Percentiles rank a stretch among this genome's conserved stretches.
phyloP scores from a whole-genome alignment of 2,329 filamentous ascomycete genomes.

The Pezicula carpinea region DNA sequence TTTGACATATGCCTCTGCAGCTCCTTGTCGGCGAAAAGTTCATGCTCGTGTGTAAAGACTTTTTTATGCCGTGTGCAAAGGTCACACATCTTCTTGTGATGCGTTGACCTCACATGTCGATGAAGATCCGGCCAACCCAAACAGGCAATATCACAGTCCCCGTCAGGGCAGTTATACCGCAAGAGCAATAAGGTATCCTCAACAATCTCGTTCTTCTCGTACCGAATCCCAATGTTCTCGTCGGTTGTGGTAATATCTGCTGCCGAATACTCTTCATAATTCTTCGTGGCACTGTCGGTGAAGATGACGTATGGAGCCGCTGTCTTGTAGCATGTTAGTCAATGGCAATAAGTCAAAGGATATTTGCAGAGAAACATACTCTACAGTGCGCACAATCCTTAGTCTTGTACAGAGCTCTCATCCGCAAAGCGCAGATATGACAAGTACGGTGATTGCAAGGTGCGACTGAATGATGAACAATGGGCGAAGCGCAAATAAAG shows the following conservation, averaged over 20 bases:
- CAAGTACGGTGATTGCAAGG: slow-evolving; percentile 97
- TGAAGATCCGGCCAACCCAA: slow-evolving; percentile 75
- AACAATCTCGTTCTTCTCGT: slow-evolving; percentile 82
- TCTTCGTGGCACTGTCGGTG: slow-evolving; percentile 77
- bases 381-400: slow-evolving; percentile 96
- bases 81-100: slow-evolving; percentile 88
- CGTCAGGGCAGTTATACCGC: slow-evolving; percentile 91
- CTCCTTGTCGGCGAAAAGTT: slow-evolving; percentile 78
- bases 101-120: slow-evolving; percentile 73
- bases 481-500: slow-evolving; percentile 93
- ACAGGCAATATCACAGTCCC: slow-evolving; percentile 78
- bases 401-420: slow-evolving; percentile 92
- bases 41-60: slow-evolving; percentile 96
- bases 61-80: slow-evolving; percentile 93
- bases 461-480: slow-evolving; percentile 81
- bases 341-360: slow-evolving; percentile 25
- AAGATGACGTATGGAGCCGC: slow-evolving; percentile 83
- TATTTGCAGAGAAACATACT: slow-evolving; percentile 45
- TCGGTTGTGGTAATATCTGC: slow-evolving; percentile 74
- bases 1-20: slow-evolving; percentile 83
- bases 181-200: slow-evolving; percentile 85
- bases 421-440: slow-evolving; percentile 87
- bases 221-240: slow-evolving; percentile 84
- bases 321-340: slow-evolving; percentile 44
- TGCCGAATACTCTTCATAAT: slow-evolving; percentile 76